Evolutionary conservation across 2,329 filamentous ascomycete species (phyloP).

Genomic region (Aureobasidium sp.): DNA sequence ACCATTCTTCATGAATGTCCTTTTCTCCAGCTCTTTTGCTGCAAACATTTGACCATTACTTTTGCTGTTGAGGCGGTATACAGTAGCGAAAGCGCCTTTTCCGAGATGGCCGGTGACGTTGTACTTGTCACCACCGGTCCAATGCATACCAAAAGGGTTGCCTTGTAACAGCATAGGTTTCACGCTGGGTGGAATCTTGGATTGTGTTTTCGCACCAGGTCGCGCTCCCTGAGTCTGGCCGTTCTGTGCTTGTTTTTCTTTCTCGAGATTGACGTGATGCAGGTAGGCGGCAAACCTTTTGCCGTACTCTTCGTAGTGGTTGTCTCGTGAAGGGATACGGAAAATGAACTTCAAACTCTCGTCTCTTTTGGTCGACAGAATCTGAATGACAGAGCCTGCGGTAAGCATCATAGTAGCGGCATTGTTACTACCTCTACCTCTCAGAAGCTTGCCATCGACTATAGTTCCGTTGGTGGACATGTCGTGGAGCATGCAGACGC

Average conservation of each 20-base stretch:
- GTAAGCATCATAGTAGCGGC: conserved; percentile 55
- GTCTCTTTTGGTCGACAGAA: conserved; percentile 46
- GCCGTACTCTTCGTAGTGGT: conserved; percentile 58
- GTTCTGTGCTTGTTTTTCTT: neutral
- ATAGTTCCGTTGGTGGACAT: conserved; percentile 92
- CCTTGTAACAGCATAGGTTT: conserved; percentile 18
- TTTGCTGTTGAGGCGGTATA: conserved; percentile 83
- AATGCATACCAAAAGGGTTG: conserved; percentile 56
- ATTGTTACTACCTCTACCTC: conserved; percentile 38
- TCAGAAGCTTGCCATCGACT: conserved; percentile 66
- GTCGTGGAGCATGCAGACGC: conserved; percentile 85
- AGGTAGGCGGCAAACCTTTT: conserved; percentile 64
- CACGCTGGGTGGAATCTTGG: neutral
- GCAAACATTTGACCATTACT: conserved; percentile 76
- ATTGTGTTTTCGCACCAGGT: neutral
- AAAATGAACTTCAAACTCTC: conserved; percentile 75
- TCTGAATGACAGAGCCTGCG: conserved; percentile 64
- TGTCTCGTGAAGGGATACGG: conserved; percentile 66
- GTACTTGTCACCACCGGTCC: conserved; percentile 76
- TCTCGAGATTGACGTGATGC: conserved; percentile 25
- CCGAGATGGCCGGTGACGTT: conserved; percentile 76
- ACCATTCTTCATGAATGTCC: conserved; percentile 86
- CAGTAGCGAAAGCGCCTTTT: conserved; percentile 89
- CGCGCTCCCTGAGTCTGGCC: neutral
- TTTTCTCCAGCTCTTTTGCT: conserved; percentile 91